Conservation (phyloP, 73 alveolate genomes). For the Paramecium sexaurelia region DNA sequence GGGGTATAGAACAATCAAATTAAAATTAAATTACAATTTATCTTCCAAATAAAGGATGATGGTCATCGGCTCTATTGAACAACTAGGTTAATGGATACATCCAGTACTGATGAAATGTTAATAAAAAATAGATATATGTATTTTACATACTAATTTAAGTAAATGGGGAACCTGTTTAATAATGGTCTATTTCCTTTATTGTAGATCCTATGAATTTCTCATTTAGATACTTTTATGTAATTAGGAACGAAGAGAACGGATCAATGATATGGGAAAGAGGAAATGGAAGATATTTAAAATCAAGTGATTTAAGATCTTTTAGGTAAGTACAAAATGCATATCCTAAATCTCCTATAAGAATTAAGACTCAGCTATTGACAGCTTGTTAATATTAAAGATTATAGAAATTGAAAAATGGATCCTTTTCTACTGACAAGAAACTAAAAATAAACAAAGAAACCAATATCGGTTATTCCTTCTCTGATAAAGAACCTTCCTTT, state of each 20-base stretch:
- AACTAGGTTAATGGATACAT: slow-evolving; percentile 24
- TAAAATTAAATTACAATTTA: slow-evolving; percentile 32
- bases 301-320: slow-evolving; percentile 13
- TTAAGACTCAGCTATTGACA: not conserved
- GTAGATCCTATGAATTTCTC: slow-evolving; percentile 35
- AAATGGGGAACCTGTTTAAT: not conserved
- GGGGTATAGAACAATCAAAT: slow-evolving; percentile 21
- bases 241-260: not conserved
- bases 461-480: not conserved
- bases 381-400: not conserved
- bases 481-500: slow-evolving; percentile 28
- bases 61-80: not conserved
- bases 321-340: not conserved
- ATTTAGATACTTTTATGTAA: slow-evolving; percentile 39
- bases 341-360: not conserved
- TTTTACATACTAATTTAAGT: not conserved
- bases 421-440: not conserved
- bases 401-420: slow-evolving; percentile 22
- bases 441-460: not conserved
- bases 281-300: not conserved
- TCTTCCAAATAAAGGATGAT: not conserved
- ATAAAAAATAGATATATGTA: slow-evolving; percentile 23
- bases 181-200: not conserved
- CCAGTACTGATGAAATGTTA: slow-evolving; percentile 10
- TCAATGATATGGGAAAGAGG: slow-evolving; percentile 58